Conservation (phyloP, 1,284 basidiomycete species). For the Microbotryomycetes sp. region DNA sequence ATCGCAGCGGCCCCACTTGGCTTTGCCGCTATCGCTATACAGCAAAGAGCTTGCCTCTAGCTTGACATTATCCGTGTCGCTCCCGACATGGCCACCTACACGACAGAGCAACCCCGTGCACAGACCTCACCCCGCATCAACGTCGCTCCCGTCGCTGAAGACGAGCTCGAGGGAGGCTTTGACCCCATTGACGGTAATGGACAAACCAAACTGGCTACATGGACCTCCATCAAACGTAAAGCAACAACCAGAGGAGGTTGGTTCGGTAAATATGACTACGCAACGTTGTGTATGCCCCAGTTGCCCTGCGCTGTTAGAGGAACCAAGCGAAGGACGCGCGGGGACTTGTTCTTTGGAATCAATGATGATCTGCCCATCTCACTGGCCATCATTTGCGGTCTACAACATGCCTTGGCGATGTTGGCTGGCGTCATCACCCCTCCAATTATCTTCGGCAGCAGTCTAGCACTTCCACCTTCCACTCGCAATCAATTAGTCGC, state of each 20-base stretch:
- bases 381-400: slow-evolving; percentile 59
- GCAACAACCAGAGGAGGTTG: slow-evolving; percentile 52
- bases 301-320: slow-evolving; percentile 4
- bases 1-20: too few relatives aligned
- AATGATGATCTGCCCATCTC: slow-evolving; percentile 62
- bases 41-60: too few relatives aligned
- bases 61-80: too few relatives aligned
- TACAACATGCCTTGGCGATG: slow-evolving; percentile 56
- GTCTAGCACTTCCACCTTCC: slow-evolving; percentile 38
- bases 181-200: neutral
- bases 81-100: neutral
- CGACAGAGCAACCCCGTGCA: neutral
- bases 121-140: neutral
- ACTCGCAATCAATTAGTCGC: slow-evolving; percentile 73
- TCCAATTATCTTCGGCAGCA: slow-evolving; percentile 68
- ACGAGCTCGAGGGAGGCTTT: neutral
- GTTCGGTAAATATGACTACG: slow-evolving; percentile 53
- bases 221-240: slow-evolving; percentile 17
- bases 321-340: neutral
- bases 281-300: slow-evolving; percentile 27
- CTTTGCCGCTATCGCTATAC: too few relatives aligned
- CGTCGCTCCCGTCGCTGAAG: neutral
- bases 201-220: neutral
- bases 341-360: slow-evolving; percentile 60
- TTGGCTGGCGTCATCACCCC: slow-evolving; percentile 50